These are phyloP conservation scores for Fusarium nelsonii DNA, from an alignment of 2,329 filamentous ascomycete species.

Conservation along the genomic window DNA sequence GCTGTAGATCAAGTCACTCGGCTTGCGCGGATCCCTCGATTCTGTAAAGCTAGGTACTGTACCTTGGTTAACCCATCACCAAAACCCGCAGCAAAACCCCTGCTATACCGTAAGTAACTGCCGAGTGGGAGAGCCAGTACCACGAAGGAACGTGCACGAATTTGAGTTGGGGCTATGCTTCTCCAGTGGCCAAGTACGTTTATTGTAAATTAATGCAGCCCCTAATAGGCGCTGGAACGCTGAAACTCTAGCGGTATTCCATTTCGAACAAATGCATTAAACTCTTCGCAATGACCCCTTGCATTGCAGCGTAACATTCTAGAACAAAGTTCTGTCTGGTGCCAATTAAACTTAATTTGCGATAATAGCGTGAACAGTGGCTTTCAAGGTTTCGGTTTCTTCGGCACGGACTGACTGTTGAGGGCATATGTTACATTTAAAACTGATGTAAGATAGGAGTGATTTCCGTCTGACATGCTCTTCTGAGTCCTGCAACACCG, in stretches of 20 bases:
- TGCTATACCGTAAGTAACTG: background rate
- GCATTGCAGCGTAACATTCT: background rate
- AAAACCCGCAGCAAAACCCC: background rate
- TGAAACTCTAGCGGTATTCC: background rate
- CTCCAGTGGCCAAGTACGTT: background rate
- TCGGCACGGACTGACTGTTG: background rate
- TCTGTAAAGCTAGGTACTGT: background rate
- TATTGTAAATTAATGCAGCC: background rate
- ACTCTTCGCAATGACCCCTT: conserved; percentile 1
- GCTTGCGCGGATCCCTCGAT: background rate
- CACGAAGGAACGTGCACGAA: conserved; percentile 1
- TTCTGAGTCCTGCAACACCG: background rate
- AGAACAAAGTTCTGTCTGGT: background rate
- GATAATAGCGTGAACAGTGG: background rate
- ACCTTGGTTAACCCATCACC: background rate
- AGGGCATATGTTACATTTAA: background rate
- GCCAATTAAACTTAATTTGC: conserved; percentile 24
- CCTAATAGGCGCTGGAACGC: background rate
- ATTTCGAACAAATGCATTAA: background rate
- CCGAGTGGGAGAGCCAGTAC: background rate
- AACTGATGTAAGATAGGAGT: background rate
- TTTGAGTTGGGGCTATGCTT: conserved; percentile 15
- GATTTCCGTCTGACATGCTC: background rate
- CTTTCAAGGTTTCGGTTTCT: background rate
- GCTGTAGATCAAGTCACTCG: background rate